phyloP scores from a whole-genome alignment of 768 basidiomycete genomes.

The Pulveroboletus sp. region DNA sequence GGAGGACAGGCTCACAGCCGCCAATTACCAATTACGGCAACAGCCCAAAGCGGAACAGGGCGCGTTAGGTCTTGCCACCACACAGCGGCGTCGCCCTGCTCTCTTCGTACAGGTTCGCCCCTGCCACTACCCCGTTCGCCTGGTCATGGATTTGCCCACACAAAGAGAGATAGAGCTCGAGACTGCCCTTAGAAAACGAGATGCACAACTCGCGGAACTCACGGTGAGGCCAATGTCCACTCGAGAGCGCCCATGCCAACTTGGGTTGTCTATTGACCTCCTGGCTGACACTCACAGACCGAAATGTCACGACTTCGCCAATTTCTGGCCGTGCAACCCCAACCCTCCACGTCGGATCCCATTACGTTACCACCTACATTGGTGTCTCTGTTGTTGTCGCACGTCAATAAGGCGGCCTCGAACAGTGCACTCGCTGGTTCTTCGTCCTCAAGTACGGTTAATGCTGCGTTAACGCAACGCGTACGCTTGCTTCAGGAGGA shows the following conservation, averaged over 20 bases:
- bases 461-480: constrained; percentile 72
- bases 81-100: constrained; percentile 20
- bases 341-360: constrained; percentile 53
- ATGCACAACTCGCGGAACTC: constrained; percentile 65
- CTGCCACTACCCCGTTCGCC: constrained; percentile 9
- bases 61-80: constrained; percentile 31
- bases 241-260: constrained; percentile 19
- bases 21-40: constrained; percentile 29
- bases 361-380: constrained; percentile 69
- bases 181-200: constrained; percentile 67
- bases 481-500: constrained; percentile 74
- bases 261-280: constrained; percentile 17
- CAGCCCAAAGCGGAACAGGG: constrained; percentile 18
- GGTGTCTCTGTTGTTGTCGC: constrained; percentile 64
- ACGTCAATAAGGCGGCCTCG: constrained; percentile 45
- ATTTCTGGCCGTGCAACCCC: constrained; percentile 56
- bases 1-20: constrained; percentile 27
- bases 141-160: constrained; percentile 63
- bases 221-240: constrained; percentile 46
- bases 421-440: constrained; percentile 27
- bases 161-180: constrained; percentile 80
- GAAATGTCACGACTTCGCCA: constrained; percentile 68
- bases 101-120: constrained; percentile 11
- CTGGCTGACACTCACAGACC: constrained; percentile 42
- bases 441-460: constrained; percentile 50